Evolutionary conservation across 2,329 filamentous ascomycete species (phyloP).

Genomic region (Setomelanomma holmii): DNA sequence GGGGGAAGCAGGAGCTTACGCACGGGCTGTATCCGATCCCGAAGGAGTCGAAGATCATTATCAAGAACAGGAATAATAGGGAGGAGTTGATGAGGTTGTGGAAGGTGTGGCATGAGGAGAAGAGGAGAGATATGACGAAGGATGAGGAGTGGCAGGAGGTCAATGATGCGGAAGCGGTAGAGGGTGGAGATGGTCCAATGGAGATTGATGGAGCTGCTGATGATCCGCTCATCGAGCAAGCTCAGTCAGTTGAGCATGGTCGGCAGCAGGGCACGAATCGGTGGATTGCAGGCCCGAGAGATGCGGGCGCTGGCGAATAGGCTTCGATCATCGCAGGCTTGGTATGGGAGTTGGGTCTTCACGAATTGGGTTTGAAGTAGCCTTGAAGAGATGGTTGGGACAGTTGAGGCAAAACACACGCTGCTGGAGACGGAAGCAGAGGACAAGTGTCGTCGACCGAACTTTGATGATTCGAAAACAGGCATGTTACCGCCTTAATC

Average conservation of each 20-base stretch:
- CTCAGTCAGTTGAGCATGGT: too few relatives aligned
- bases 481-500: too few relatives aligned
- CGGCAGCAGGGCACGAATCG: too few relatives aligned
- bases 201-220: background rate
- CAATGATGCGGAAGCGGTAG: background rate
- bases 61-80: background rate
- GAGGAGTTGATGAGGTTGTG: constrained; percentile 18
- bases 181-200: background rate
- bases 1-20: constrained; percentile 10
- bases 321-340: background rate
- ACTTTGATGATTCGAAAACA: background rate
- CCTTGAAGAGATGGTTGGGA: too few relatives aligned
- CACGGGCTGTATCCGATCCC: constrained; percentile 19
- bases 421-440: too few relatives aligned
- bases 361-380: too few relatives aligned
- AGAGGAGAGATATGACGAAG: constrained; percentile 4
- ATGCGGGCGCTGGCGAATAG: background rate
- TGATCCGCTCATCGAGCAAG: too few relatives aligned
- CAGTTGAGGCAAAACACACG: too few relatives aligned
- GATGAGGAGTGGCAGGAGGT: background rate
- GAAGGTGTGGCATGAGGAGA: constrained; percentile 29
- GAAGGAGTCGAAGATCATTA: constrained; percentile 11
- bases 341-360: background rate
- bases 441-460: too few relatives aligned
- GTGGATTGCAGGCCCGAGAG: too few relatives aligned